These are phyloP conservation scores for Pleurotus tuber-regium DNA, from an alignment of 768 basidiomycete species.

Conservation along the genomic window DNA sequence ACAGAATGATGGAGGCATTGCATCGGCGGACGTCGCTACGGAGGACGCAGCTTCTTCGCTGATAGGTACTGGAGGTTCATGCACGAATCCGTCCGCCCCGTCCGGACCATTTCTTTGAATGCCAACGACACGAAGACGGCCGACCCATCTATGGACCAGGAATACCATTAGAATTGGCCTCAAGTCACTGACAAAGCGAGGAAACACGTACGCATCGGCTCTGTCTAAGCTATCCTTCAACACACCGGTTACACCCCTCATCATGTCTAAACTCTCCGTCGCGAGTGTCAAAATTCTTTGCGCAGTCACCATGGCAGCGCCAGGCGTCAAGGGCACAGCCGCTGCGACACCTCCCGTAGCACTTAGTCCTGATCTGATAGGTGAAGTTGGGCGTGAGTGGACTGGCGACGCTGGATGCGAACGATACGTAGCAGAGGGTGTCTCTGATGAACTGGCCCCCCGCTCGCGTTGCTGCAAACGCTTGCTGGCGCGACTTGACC, in stretches of 20 bases:
- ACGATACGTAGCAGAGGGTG: constrained; percentile 11
- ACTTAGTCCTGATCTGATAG: constrained; percentile 23
- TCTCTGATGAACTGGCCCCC: constrained; percentile 24
- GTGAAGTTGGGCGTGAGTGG: constrained; percentile 33
- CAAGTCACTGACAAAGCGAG: constrained; percentile 1
- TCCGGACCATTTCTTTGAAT: constrained; percentile 51
- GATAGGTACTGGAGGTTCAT: constrained; percentile 15
- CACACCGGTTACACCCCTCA: constrained; percentile 83
- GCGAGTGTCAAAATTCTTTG: constrained; percentile 81
- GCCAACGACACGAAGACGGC: constrained; percentile 74
- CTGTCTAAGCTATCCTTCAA: constrained; percentile 85
- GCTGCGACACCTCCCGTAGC: constrained; percentile 8
- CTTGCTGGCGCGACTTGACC: constrained; percentile 25
- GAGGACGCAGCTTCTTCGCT: not conserved
- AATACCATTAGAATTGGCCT: constrained; percentile 12
- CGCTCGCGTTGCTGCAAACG: constrained; percentile 37
- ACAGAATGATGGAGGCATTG: not conserved
- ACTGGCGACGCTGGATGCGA: constrained; percentile 22
- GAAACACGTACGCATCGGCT: constrained; percentile 70
- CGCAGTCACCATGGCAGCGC: constrained; percentile 69
- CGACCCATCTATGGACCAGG: constrained; percentile 83
- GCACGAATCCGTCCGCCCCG: constrained; percentile 4
- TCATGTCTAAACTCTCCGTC: constrained; percentile 91
- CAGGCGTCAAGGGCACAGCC: constrained; percentile 29
- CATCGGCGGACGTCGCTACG: not conserved